phyloP scores from a whole-genome alignment of 371 early-diverging fungal species.

The Syncephalastrum racemosum region DNA sequence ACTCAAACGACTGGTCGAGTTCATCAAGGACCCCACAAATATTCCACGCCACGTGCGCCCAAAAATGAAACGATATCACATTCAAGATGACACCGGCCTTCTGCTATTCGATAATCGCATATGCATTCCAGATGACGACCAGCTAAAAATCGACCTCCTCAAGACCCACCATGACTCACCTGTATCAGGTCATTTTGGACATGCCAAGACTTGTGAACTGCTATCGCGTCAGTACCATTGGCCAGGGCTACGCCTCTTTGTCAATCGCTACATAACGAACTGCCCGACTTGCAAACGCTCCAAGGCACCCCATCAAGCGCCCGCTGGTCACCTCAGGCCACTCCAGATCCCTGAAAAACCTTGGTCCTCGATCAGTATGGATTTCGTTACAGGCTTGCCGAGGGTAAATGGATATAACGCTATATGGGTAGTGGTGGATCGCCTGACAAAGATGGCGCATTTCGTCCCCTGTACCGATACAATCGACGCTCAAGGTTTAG shows the following conservation, averaged over 20 bases:
- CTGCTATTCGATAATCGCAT: conserved; percentile 22
- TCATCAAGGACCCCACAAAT: no score
- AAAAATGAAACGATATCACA: conserved; percentile 4
- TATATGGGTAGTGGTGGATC: no score
- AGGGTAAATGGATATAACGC: conserved; percentile 26
- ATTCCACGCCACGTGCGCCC: conserved; percentile 6
- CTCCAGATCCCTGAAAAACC: conserved; percentile 32
- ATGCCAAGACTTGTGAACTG: conserved; percentile 37
- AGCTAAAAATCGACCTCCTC: conserved; percentile 19
- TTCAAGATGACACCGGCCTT: conserved; percentile 14
- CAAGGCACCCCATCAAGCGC: conserved; percentile 24
- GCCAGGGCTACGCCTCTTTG: conserved; percentile 34
- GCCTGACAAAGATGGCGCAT: no score
- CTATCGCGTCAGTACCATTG: conserved; percentile 40
- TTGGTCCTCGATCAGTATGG: conserved; percentile 47
- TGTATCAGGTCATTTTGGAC: conserved; percentile 50
- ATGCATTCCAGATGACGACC: conserved; percentile 20
- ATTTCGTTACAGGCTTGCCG: conserved; percentile 51
- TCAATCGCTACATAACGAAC: conserved; percentile 31
- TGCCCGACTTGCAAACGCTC: conserved; percentile 45
- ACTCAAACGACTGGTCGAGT: neutral
- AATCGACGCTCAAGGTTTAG: conserved; percentile 25
- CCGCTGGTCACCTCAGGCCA: conserved; percentile 37
- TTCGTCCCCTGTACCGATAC: no score
- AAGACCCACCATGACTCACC: conserved; percentile 36